phyloP scores from a whole-genome alignment of 768 basidiomycete genomes.

The Leccinum subgranulosum region DNA sequence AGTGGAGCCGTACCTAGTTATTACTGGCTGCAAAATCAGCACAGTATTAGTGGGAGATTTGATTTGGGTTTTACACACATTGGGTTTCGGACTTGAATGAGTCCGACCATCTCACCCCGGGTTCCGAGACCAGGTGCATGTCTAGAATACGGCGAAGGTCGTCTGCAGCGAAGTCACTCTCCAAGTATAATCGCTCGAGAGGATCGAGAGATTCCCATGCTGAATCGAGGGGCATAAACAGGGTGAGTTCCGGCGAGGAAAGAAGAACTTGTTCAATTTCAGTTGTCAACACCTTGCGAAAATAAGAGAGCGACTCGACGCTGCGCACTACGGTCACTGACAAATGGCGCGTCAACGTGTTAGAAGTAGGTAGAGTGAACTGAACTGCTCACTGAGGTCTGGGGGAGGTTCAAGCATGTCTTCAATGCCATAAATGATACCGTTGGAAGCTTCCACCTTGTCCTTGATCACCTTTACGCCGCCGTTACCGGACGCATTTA shows the following conservation, averaged over 20 bases:
- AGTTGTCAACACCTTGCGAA: constrained; percentile 66
- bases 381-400: constrained; percentile 57
- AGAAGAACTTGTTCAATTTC: constrained; percentile 58
- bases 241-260: constrained; percentile 67
- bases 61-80: constrained; percentile 40
- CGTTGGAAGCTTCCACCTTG: constrained; percentile 62
- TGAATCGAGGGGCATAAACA: constrained; percentile 84
- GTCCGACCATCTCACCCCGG: constrained; percentile 64
- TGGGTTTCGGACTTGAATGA: constrained; percentile 51
- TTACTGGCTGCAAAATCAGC: constrained; percentile 47
- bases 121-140: constrained; percentile 65
- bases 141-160: constrained; percentile 77
- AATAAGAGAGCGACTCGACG: constrained; percentile 65
- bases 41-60: background rate
- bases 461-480: constrained; percentile 66
- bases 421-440: constrained; percentile 71
- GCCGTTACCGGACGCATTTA: constrained; percentile 75
- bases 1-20: constrained; percentile 61
- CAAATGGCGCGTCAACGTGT: background rate
- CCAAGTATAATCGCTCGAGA: constrained; percentile 83
- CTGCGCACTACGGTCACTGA: constrained; percentile 60
- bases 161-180: constrained; percentile 80
- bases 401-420: constrained; percentile 72
- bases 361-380: background rate
- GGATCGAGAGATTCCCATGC: constrained; percentile 80